Evolutionary conservation across 78 protist species (phyloP), one percentile per base, ranked within the genome.

Genomic region (Tieghemostelium lacteum): DNA sequence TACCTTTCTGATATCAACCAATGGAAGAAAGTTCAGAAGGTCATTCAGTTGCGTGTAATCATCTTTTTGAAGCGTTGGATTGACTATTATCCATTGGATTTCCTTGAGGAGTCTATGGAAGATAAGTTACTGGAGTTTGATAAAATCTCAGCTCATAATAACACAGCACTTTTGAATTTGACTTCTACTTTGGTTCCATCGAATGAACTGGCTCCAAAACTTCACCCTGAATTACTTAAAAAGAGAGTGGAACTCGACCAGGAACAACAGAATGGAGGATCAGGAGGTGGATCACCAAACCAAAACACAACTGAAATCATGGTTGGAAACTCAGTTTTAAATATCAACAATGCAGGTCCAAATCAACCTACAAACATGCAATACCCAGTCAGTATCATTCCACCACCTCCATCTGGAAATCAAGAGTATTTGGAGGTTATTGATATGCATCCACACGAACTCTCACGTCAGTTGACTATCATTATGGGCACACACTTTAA

Each of bases 61-160:
- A 72, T 88, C 3, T 88, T 88, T 77, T 77, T 88, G 29, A 88
- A 88, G 61, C 80, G 86, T 37, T 88, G 93, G 93, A 88, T 88
- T 39, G 93, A 88, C 10, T 54, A 64, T 66, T 88, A 88, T 49
- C 88, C 87, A 42, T 22, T 24, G 28, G 93, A 88, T 66, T 88
- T 88, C 54, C 74, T 74, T 12, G 87, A 54, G 12, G 57, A 24
- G 6, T 14, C 6, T 14, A 73, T 88, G 87, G 86, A 45, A 26
- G 87, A 88, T 19, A 83, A 83, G 20, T 52, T 83, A 14, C 22
- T 31, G 12, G 91, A 83, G 19, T 83, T 83, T 33, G 91, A 83
- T 50, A 45, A 57, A 55, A 58, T 83, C 49, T 22, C 62, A 16
- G 55, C 67, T 24, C 80, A 66, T 33, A 61, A 83, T 31, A 55